phyloP scores from a whole-genome alignment of 306 rosid genomes.

The Quercus mongolica region DNA sequence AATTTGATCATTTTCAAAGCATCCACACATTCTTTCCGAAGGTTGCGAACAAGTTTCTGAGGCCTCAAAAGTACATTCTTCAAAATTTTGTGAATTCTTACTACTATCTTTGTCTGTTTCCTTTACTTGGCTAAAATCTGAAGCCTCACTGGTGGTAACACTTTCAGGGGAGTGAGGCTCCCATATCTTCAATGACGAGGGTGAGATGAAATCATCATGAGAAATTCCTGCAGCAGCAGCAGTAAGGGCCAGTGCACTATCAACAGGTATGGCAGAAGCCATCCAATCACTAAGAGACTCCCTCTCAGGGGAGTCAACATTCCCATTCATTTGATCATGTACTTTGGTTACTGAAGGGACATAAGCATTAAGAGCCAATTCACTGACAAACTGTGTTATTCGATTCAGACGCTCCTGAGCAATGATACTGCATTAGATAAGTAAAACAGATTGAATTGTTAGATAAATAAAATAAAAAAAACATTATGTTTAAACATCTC shows the following conservation, averaged over 20 bases:
- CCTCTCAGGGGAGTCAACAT: constrained; percentile 40
- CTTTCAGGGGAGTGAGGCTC: constrained; percentile 71
- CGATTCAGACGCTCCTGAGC: constrained; percentile 95
- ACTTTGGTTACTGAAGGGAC: constrained; percentile 40
- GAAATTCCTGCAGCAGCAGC: constrained; percentile 86
- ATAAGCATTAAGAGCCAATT: constrained; percentile 47
- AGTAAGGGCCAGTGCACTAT: constrained; percentile 55
- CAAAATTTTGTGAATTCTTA: constrained; percentile 41
- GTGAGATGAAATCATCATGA: constrained; percentile 51
- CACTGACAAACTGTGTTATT: constrained; percentile 70
- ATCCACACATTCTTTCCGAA: constrained; percentile 47
- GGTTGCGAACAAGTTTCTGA: constrained; percentile 35
- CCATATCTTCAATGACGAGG: constrained; percentile 45
- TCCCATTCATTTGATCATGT: constrained; percentile 46
- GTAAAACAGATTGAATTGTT: constrained; percentile 34
- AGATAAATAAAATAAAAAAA: constrained; percentile 1
- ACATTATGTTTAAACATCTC: not conserved
- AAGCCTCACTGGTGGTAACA: constrained; percentile 54
- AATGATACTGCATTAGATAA: constrained; percentile 74
- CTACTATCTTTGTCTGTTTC: constrained; percentile 52
- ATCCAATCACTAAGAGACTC: constrained; percentile 60
- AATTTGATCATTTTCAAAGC: constrained; percentile 41
- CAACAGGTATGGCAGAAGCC: constrained; percentile 79
- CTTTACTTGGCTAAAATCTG: constrained; percentile 56
- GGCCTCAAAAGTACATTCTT: constrained; percentile 44